These are phyloP conservation scores for Fusarium sarcochroum DNA, from an alignment of 2,329 filamentous ascomycete genomes.

Conservation along the genomic window DNA sequence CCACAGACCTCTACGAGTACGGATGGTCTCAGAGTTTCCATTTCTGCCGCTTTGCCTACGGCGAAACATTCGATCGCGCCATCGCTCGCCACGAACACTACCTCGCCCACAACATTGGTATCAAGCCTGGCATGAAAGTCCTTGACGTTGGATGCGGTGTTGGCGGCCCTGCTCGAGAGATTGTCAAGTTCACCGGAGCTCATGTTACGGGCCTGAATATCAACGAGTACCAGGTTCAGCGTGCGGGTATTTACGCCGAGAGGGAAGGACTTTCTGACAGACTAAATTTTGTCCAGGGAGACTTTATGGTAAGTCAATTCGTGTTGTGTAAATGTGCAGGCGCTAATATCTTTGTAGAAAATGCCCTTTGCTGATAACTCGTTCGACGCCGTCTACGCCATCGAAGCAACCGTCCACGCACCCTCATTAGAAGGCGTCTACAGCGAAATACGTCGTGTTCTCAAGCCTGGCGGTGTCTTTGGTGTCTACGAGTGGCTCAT, in stretches of 20 bases:
- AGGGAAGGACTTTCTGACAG: constrained; percentile 85
- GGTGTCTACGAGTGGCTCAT: constrained; percentile 99
- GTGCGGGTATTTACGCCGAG: constrained; percentile 83
- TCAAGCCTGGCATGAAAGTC: constrained; percentile 85
- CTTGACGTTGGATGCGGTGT: constrained; percentile 97
- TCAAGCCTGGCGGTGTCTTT: constrained; percentile 96
- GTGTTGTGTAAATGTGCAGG: accelerated
- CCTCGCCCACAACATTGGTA: constrained; percentile 85
- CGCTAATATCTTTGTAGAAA: constrained; percentile 67
- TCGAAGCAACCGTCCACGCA: constrained; percentile 96
- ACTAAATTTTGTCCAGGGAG: constrained; percentile 90
- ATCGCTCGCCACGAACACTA: constrained; percentile 97
- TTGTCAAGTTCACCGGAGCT: constrained; percentile 89
- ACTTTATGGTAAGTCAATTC: constrained; percentile 81
- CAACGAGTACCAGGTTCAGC: constrained; percentile 97
- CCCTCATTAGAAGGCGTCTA: constrained; percentile 93
- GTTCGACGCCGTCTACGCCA: constrained; percentile 96
- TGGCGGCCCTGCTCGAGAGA: constrained; percentile 92
- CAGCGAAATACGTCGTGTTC: constrained; percentile 92
- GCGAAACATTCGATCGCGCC: constrained; percentile 87
- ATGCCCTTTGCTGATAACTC: constrained; percentile 93
- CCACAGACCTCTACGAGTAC: constrained; percentile 93
- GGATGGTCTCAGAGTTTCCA: constrained; percentile 95
- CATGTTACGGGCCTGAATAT: constrained; percentile 94
- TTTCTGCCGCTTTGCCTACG: constrained; percentile 91